Evolutionary conservation across 305 asterid species (phyloP).

Genomic region (Fraxinus latifolia): DNA sequence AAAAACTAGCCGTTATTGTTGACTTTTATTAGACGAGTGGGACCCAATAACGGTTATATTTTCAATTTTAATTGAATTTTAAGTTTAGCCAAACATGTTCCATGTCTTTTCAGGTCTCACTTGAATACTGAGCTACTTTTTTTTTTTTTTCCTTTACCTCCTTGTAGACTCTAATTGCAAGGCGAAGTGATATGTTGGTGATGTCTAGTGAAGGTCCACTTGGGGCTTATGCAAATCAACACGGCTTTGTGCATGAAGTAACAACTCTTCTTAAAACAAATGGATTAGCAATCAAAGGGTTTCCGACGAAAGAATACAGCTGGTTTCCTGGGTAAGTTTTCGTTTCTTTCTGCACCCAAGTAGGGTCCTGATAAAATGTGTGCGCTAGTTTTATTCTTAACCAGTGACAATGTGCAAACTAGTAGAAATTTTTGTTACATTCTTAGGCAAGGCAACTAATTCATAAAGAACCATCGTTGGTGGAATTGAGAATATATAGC

Average conservation of each 20-base stretch:
- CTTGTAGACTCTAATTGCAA: slow-evolving; percentile 64
- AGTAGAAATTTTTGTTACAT: neutral
- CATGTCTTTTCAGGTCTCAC: neutral
- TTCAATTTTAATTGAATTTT: too few species aligned
- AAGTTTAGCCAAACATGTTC: too few species aligned
- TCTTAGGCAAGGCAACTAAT: slow-evolving; percentile 8
- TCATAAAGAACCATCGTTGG: neutral
- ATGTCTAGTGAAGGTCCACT: slow-evolving; percentile 97
- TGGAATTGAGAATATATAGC: neutral
- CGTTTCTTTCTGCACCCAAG: slow-evolving; percentile 15
- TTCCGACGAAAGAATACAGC: slow-evolving; percentile 69
- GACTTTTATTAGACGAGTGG: too few species aligned
- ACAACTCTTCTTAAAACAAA: slow-evolving; percentile 67
- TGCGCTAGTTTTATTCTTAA: slow-evolving; percentile 14
- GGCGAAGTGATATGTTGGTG: slow-evolving; percentile 86
- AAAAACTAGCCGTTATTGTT: too few species aligned
- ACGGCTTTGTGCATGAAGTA: slow-evolving; percentile 89
- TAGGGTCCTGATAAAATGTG: slow-evolving; percentile 1
- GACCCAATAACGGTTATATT: too few species aligned
- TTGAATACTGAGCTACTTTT: slow-evolving; percentile 10
- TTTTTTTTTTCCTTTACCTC: slow-evolving; percentile 7
- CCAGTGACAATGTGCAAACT: slow-evolving; percentile 4
- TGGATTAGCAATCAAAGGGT: slow-evolving; percentile 65
- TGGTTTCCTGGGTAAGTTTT: slow-evolving; percentile 94
- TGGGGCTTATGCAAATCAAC: slow-evolving; percentile 82